These are phyloP conservation scores for Pichia sporocuriosa DNA, from an alignment of 805 yeast genomes.

Conservation along the genomic window DNA sequence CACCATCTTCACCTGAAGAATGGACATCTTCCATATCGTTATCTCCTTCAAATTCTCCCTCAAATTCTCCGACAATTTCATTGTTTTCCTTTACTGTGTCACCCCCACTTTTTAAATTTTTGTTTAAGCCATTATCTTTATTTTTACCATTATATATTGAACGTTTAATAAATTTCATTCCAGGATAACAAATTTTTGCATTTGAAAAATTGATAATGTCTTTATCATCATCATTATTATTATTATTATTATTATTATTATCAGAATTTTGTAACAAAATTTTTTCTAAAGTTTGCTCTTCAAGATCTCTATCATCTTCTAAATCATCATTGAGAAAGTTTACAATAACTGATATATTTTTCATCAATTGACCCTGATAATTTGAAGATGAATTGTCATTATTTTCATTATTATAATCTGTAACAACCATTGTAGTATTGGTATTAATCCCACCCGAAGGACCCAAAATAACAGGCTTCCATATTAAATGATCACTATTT, in stretches of 20 bases:
- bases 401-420: slow-evolving; percentile 17
- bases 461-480: slow-evolving; percentile 82
- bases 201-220: not conserved
- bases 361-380: slow-evolving; percentile 28
- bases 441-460: slow-evolving; percentile 82
- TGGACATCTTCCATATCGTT: slow-evolving; percentile 7
- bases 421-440: slow-evolving; percentile 37
- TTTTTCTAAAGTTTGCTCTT: slow-evolving; percentile 47
- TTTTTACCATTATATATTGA: not conserved
- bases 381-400: slow-evolving; percentile 9
- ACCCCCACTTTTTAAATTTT: not conserved
- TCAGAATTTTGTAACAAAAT: slow-evolving; percentile 26
- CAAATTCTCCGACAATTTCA: not conserved
- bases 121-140: not conserved
- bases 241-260: slow-evolving; percentile 6
- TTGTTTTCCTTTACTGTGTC: not conserved
- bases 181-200: slow-evolving; percentile 22
- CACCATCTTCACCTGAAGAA: slow-evolving; percentile 6
- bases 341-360: slow-evolving; percentile 49
- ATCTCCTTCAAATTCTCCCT: slow-evolving; percentile 8
- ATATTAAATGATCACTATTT: slow-evolving; percentile 49
- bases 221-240: not conserved
- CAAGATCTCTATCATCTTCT: slow-evolving; percentile 53
- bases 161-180: slow-evolving; percentile 12
- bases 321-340: slow-evolving; percentile 65